These are phyloP conservation scores for Eimeria acervulina DNA, from an alignment of 169 alveolate genomes.

Conservation along the genomic window DNA sequence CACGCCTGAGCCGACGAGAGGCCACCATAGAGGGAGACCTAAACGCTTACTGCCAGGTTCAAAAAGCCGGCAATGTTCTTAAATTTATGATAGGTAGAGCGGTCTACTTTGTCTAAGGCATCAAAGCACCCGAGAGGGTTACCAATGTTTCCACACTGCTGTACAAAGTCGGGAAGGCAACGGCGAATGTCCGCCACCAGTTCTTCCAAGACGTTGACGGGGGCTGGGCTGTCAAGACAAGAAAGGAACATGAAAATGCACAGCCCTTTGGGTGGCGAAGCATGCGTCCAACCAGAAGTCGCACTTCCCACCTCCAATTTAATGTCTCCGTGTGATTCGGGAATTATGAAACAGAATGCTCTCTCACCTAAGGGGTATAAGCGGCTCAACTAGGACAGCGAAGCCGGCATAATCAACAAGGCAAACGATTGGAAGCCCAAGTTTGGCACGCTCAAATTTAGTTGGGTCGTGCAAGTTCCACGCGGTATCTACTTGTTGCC, in stretches of 20 bases:
- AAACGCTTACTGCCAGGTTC: slow-evolving; percentile 62
- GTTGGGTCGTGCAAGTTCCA: slow-evolving; percentile 72
- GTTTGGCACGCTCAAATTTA: slow-evolving; percentile 66
- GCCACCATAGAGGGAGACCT: neutral
- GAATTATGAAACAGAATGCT: neutral
- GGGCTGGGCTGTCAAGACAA: slow-evolving; percentile 77
- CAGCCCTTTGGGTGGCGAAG: neutral
- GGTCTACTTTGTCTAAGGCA: slow-evolving; percentile 81
- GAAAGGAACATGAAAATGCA: neutral
- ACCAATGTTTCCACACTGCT: slow-evolving; percentile 78
- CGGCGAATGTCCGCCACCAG: slow-evolving; percentile 62
- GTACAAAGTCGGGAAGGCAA: slow-evolving; percentile 78
- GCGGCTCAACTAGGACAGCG: slow-evolving; percentile 81
- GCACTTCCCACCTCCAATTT: neutral
- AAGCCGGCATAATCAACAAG: slow-evolving; percentile 80
- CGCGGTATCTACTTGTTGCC: slow-evolving; percentile 54
- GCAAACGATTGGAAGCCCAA: slow-evolving; percentile 77
- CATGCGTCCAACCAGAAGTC: neutral
- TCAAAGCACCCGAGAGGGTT: slow-evolving; percentile 56
- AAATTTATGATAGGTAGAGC: slow-evolving; percentile 65
- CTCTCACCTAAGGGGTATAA: slow-evolving; percentile 69
- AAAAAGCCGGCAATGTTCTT: slow-evolving; percentile 67
- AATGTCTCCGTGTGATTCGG: neutral
- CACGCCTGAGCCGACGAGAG: neutral
- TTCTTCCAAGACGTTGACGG: slow-evolving; percentile 78